A percentile compares a stretch with the other conserved stretches of the same genome.
phyloP scores from a whole-genome alignment of 257 asterid genomes.

The Avicennia marina region DNA sequence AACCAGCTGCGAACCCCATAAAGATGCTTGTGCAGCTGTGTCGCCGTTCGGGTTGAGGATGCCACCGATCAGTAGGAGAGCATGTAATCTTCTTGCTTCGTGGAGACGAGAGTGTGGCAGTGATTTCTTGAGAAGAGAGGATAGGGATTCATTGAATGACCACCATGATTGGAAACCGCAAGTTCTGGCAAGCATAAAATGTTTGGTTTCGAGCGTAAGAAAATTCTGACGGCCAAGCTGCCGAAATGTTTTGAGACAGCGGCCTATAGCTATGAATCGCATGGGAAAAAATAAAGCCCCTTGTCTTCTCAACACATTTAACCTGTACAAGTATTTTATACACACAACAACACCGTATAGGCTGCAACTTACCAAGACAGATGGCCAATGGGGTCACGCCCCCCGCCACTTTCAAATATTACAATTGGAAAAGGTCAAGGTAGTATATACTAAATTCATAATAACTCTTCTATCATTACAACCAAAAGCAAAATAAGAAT shows the following conservation, averaged over 20 bases:
- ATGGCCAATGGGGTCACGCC: too few relatives aligned
- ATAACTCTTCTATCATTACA: too few relatives aligned
- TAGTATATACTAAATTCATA: too few relatives aligned
- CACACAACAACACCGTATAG: not conserved
- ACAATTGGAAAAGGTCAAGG: too few relatives aligned
- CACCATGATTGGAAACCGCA: conserved; percentile 5
- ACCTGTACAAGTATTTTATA: not conserved
- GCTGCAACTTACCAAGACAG: not conserved
- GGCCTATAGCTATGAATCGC: not conserved
- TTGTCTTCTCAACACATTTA: not conserved
- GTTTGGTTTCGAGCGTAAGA: not conserved
- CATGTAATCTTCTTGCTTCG: conserved; percentile 24
- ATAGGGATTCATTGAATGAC: conserved; percentile 7
- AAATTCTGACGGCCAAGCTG: not conserved
- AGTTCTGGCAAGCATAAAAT: not conserved
- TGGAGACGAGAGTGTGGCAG: conserved; percentile 5
- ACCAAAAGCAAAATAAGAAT: too few relatives aligned
- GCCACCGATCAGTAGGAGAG: conserved; percentile 14
- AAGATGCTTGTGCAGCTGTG: not conserved
- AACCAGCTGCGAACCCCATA: conserved; percentile 19
- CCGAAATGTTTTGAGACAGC: not conserved
- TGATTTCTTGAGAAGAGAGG: conserved; percentile 13
- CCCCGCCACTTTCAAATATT: too few relatives aligned
- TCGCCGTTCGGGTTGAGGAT: not conserved
- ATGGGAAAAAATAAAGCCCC: not conserved